Evolutionary conservation across 495 filamentous ascomycete genomes (phyloP).

Genomic region (Talaromyces adpressus): DNA sequence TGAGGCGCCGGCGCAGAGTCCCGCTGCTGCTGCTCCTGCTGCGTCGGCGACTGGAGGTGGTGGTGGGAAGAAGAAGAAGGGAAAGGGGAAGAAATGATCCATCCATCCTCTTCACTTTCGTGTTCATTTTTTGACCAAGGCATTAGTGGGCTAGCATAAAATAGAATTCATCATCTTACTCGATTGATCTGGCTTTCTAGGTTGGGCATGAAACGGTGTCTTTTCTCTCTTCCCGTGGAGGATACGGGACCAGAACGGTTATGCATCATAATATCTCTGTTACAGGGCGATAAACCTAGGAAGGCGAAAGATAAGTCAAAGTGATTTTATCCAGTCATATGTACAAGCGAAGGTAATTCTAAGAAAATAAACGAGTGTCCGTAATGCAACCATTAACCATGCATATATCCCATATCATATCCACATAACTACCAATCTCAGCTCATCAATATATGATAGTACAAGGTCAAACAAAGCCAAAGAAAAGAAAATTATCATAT

Average conservation of each 20-base stretch:
- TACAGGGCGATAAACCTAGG: too few relatives aligned
- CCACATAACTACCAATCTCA: not conserved
- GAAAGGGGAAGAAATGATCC: conserved; percentile 46
- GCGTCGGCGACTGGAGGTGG: conserved; percentile 20
- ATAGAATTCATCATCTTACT: not conserved
- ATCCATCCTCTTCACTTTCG: not conserved
- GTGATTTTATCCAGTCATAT: not conserved
- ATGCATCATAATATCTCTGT: not conserved
- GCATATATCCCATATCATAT: not conserved
- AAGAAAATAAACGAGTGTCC: conserved; percentile 2
- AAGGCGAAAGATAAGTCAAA: too few relatives aligned
- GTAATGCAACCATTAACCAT: conserved; percentile 2
- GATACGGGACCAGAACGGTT: not conserved
- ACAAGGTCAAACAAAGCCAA: not conserved
- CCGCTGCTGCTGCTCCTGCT: conserved; percentile 8
- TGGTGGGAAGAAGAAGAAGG: conserved; percentile 46
- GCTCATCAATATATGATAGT: not conserved
- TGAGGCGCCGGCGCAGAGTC: conserved; percentile 16
- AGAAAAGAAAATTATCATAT: not conserved
- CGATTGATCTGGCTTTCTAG: not conserved
- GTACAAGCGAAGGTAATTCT: not conserved
- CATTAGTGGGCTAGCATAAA: not conserved
- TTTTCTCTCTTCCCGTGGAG: not conserved
- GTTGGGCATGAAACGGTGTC: not conserved
- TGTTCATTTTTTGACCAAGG: not conserved